Evolutionary conservation across 371 early-diverging fungal species (phyloP), one percentile per base, ranked within the genome.

Genomic region (Mortierella sp.): DNA sequence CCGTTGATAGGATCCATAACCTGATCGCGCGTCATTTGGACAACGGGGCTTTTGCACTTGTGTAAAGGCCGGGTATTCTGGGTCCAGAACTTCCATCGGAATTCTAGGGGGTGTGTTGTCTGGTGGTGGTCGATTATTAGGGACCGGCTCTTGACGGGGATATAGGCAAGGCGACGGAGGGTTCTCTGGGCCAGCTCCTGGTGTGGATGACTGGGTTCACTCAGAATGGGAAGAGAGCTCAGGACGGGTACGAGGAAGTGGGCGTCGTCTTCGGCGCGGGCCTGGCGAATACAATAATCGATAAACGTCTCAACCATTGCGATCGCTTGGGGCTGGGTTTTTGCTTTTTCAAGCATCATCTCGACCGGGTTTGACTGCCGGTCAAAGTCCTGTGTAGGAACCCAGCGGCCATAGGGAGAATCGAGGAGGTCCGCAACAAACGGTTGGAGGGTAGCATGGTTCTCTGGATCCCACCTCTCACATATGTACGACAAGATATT

Each of bases 281-380:
- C 78, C n/a, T 72, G 73, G 24, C 68, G 78, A 10, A 63, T 54
- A 51, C 73, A 78, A 27, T 78, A 73, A 27, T 78, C 49, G 43
- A 72, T 78, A 18, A 78, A 11, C 21, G 56, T 46, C 10, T 58
- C 68, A 27, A 51, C 68, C 29, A 75, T 27, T 0, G 29, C 51
- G 27, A 68, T 51, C 7, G 51, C 75, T 29, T 35, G 41, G 11
- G 75, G 70, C 1, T 65, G 38, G 24, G 65, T 75, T 18, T 24
- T 18, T 32, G 68, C 49, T 4, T 27, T 49, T 6, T n/a, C 1
- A 3, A 32, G 21, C 27, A 75, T 27, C 2, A 65, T 68, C 35
- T 6, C 18, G 7, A 75, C 11, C 27, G 75, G 75, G 35, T 68
- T 51, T 11, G 35, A 43, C 3, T 44, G 27, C 2, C 27, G 29